Conservation (phyloP, 2,329 filamentous ascomycete species). For the Colletotrichum horii region DNA sequence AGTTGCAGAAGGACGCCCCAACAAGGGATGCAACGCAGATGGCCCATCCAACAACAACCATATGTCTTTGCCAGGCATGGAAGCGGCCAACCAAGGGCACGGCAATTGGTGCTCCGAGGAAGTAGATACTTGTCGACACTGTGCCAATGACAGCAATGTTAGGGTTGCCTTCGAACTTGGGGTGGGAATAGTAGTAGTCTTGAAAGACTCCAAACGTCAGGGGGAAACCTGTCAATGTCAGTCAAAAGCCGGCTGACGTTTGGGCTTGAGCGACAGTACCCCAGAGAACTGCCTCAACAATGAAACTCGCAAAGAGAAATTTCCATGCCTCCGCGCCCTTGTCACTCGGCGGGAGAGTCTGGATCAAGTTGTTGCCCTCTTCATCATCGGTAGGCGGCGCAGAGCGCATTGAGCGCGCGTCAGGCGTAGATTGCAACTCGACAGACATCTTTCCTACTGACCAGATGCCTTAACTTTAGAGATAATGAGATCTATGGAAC, state of each 20-base stretch:
- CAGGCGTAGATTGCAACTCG: neutral
- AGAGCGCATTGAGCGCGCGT: neutral
- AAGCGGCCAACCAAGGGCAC: conserved; percentile 26
- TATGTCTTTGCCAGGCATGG: conserved; percentile 10
- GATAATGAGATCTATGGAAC: fast-evolving
- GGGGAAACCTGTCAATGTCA: conserved; percentile 25
- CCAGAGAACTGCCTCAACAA: conserved; percentile 29
- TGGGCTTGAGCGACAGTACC: neutral
- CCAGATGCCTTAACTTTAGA: fast-evolving
- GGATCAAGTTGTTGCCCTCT: conserved; percentile 15
- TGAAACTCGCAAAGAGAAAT: conserved; percentile 26
- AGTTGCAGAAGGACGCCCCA: conserved; percentile 25
- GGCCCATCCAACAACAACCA: neutral
- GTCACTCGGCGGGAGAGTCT: conserved; percentile 24
- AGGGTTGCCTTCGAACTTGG: conserved; percentile 25
- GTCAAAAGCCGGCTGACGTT: neutral
- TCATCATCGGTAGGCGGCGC: conserved; percentile 1
- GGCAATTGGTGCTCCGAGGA: conserved; percentile 29
- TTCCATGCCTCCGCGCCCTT: conserved; percentile 25
- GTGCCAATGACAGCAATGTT: conserved; percentile 31
- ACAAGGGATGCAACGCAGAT: neutral
- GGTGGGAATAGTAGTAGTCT: conserved; percentile 29
- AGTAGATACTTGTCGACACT: conserved; percentile 28
- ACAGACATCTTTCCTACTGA: neutral
- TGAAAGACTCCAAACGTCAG: conserved; percentile 33